phyloP scores from a whole-genome alignment of 1,284 basidiomycete genomes.

The Malassezia yamatoensis region DNA sequence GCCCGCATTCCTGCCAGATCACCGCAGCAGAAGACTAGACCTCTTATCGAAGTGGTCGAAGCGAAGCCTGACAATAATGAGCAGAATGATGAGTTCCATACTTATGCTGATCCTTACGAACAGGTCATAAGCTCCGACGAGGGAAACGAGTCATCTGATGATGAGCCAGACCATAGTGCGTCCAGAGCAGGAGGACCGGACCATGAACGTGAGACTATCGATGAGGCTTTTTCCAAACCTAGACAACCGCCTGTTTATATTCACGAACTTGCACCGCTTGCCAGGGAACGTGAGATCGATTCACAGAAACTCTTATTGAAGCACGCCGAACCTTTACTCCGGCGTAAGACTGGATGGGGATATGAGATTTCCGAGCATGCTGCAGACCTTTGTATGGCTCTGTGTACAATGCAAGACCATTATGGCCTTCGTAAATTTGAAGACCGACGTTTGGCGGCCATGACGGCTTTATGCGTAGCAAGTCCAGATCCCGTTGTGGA shows the following conservation, averaged over 20 bases:
- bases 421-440: conserved; percentile 71
- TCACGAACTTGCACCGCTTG: conserved; percentile 42
- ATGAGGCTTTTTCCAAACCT: conserved; percentile 23
- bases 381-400: conserved; percentile 64
- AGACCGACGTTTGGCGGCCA: conserved; percentile 62
- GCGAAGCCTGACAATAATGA: too few relatives aligned
- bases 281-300: conserved; percentile 25
- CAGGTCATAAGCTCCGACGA: conserved; percentile 1
- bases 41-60: conserved; percentile 21
- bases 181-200: conserved; percentile 59
- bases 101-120: background rate
- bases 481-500: conserved; percentile 62
- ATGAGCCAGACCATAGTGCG: background rate
- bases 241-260: conserved; percentile 47
- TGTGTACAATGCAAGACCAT: conserved; percentile 69
- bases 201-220: conserved; percentile 63
- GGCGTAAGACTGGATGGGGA: conserved; percentile 28
- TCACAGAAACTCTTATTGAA: conserved; percentile 22
- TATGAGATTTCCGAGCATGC: conserved; percentile 61
- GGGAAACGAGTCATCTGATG: background rate
- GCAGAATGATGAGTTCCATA: background rate
- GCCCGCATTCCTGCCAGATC: background rate
- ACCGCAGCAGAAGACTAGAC: background rate
- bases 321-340: conserved; percentile 24
- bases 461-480: conserved; percentile 70